A percentile compares a stretch with the other conserved stretches of the same genome.
phyloP scores from a whole-genome alignment of 768 basidiomycete genomes.

The Boletus subparvulus region DNA sequence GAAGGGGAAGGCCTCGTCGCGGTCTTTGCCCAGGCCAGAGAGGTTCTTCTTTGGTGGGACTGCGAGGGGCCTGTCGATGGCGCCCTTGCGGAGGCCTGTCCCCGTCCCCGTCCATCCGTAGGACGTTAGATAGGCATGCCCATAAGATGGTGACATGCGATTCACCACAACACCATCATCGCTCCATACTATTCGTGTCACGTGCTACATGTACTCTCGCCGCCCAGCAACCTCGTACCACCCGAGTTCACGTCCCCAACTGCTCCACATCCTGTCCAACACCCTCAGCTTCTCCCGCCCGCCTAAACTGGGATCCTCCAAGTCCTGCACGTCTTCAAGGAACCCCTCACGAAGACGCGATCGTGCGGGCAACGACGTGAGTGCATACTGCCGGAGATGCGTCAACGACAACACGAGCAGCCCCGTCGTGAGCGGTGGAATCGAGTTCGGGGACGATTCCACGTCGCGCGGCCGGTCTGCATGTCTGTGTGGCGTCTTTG shows the following conservation, averaged over 20 bases:
- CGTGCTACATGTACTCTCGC: background rate
- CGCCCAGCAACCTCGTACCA: conserved; percentile 44
- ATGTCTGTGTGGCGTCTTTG: conserved; percentile 24
- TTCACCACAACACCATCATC: background rate
- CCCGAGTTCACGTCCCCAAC: conserved; percentile 71
- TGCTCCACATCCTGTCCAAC: conserved; percentile 85
- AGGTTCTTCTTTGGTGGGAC: conserved; percentile 83
- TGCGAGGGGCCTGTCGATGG: conserved; percentile 72
- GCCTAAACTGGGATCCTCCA: conserved; percentile 73
- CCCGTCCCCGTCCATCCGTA: conserved; percentile 92
- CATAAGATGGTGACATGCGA: conserved; percentile 28
- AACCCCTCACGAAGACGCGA: conserved; percentile 75
- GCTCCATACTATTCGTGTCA: background rate
- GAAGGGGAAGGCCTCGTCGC: conserved; percentile 95
- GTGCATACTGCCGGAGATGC: conserved; percentile 63
- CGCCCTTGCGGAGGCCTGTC: conserved; percentile 78
- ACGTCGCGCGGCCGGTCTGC: background rate
- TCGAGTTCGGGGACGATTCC: conserved; percentile 15
- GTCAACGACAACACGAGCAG: conserved; percentile 70
- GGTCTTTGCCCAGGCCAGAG: conserved; percentile 86
- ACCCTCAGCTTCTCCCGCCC: conserved; percentile 73
- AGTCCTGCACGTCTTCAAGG: conserved; percentile 77
- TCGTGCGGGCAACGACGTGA: conserved; percentile 51
- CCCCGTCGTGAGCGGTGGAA: conserved; percentile 64
- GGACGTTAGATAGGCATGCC: conserved; percentile 66